Conservation (phyloP, 805 yeast species). For the Starmerella vaccinii region DNA sequence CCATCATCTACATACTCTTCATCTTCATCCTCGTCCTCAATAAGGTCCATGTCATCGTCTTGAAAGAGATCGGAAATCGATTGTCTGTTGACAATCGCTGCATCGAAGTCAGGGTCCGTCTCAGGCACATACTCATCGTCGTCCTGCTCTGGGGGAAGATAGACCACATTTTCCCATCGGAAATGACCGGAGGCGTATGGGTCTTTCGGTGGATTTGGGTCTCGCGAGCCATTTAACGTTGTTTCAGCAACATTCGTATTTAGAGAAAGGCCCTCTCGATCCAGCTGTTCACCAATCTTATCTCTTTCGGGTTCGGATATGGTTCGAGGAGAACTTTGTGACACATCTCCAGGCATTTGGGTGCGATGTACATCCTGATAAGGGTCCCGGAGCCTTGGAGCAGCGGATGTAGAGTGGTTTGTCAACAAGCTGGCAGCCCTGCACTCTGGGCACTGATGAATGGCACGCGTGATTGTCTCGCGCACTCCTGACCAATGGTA, state of each 20-base stretch:
- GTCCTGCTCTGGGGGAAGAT: conserved; percentile 20
- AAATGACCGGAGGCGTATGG: background rate
- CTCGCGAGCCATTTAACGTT: background rate
- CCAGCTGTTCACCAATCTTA: background rate
- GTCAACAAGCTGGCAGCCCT: conserved; percentile 7
- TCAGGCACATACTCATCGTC: conserved; percentile 20
- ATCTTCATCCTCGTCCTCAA: conserved; percentile 8
- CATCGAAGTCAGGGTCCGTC: background rate
- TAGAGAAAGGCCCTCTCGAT: background rate
- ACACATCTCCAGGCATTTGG: background rate
- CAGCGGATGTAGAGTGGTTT: background rate
- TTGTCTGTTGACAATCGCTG: background rate
- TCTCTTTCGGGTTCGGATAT: background rate
- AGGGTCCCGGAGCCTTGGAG: background rate
- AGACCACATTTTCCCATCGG: conserved; percentile 13
- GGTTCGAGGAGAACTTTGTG: background rate
- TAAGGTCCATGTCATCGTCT: conserved; percentile 5
- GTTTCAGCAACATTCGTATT: background rate
- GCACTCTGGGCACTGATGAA: conserved; percentile 67
- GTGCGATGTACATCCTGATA: background rate
- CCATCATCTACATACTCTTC: conserved; percentile 13
- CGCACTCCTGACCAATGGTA: conserved; percentile 91
- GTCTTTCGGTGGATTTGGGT: background rate
- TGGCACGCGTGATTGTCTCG: conserved; percentile 71
- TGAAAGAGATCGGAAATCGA: conserved; percentile 4